These are phyloP conservation scores for Talaromyces rugulosus DNA, from an alignment of 2,329 filamentous ascomycete genomes.

Conservation along the genomic window DNA sequence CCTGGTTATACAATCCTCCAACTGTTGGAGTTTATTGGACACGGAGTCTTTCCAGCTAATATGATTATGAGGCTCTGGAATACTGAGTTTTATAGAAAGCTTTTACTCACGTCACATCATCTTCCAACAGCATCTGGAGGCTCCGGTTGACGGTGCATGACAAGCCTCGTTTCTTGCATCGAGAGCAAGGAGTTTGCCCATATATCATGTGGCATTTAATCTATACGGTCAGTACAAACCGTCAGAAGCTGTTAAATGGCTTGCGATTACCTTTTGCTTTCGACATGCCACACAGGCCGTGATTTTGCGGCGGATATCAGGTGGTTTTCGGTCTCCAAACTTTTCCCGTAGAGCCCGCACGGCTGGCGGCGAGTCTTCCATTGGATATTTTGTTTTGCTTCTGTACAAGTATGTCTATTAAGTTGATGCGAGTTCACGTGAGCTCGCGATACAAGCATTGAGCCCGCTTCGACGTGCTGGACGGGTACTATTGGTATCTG, in stretches of 20 bases:
- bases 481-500: too few species aligned
- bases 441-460: too few species aligned
- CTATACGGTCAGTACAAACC: slow-evolving; percentile 13
- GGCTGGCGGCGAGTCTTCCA: slow-evolving; percentile 13
- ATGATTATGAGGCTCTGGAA: neutral
- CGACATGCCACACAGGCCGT: slow-evolving; percentile 25
- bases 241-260: neutral
- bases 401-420: too few species aligned
- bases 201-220: slow-evolving; percentile 42
- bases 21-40: slow-evolving; percentile 30
- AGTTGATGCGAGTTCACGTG: too few species aligned
- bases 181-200: slow-evolving; percentile 33
- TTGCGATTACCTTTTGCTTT: slow-evolving; percentile 18
- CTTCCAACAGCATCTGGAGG: slow-evolving; percentile 40
- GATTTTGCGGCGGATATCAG: slow-evolving; percentile 30
- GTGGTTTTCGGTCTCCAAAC: slow-evolving; percentile 31
- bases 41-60: slow-evolving; percentile 38
- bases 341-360: slow-evolving; percentile 27
- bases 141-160: slow-evolving; percentile 40
- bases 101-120: slow-evolving; percentile 28
- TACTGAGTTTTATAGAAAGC: too few species aligned
- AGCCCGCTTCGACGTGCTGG: too few species aligned
- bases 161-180: slow-evolving; percentile 38
- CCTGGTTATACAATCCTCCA: slow-evolving; percentile 33
- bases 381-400: neutral